Evolutionary conservation across 192 early-diverging fungal species (phyloP), one percentile per base, ranked within the genome.

Genomic region (Geranomyces michiganensis): DNA sequence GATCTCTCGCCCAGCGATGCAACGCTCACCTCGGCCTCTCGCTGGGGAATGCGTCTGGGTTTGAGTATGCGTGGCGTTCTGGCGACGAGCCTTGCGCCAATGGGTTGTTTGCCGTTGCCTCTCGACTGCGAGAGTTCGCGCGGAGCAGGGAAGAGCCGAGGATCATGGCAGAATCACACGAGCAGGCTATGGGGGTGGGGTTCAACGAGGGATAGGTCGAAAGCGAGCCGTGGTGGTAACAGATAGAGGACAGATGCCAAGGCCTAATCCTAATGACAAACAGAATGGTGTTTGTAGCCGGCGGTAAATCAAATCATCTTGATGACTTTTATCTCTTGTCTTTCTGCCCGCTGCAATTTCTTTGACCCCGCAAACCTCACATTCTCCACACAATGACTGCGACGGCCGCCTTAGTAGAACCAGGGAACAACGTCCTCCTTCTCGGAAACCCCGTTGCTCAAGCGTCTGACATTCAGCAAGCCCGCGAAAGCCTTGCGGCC

Each of bases 391-490:
- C 5, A 7, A 41, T 41, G 36, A 10, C 36, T 41, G 36, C 36
- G 5, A 41, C 36, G 5, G 36, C 10, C 36, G 5, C 36, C 10
- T 41, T 10, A 7, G 36, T 56, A 0, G 43, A 43, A 13, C 14
- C 77, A 3, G 71, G 75, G 10, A 48, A 82, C 36, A 68, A 55
- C 22, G 77, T 83, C 27, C 73, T 85, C 1, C 65, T 85, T 24
- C 56, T 85, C n/a, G 84, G 84, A 31, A 85, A 82, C 73, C 77
- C 84, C 19, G 47, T 68, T 41, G 79, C 77, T 29, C 68, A 70
- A 17, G 67, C 77, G 2, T 43, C 31, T 13, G 72, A 75, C 31
- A 32, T 85, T 9, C 61, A 74, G 36, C 8, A 32, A 0, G 65
- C 72, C 12, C 76, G 76, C 46, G 51, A 67, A 19, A 36, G 43